Base-by-base conservation (phyloP, 2,329 filamentous ascomycete species). In the Huntiella abstrusa region DNA sequence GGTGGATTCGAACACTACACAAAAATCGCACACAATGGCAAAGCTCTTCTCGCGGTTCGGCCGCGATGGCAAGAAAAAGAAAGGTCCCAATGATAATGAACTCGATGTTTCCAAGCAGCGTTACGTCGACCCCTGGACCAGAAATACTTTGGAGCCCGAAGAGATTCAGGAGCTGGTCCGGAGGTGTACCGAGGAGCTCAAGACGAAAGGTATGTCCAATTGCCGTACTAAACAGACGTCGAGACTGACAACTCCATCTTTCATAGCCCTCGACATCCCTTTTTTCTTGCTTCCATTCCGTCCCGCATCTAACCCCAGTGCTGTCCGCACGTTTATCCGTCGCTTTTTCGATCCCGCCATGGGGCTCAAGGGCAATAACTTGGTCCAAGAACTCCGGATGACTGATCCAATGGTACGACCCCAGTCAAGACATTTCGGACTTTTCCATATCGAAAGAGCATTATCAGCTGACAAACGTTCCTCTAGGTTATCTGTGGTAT, bases 231-330 rank as follows among this genome's bases (percentile, higher is more conserved):
- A 41, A 12, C 17, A 32, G 15, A 39, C 8, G 11, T 17, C 8
- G 37, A 34, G 17, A 37, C 41, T 48, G 28, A 44, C 36, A 16
- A 22, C 28, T 12, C 11, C 17, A 15, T 13, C 16, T 13, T 32
- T 48, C 51, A 32, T 53, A 93, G 86, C 80, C 53, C 78, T 96
- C 56, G 80, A 95, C 59, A 78, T 81, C 50, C 91, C 91, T 1
- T 96, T 98, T 61, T 73, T 96, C 22, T 77, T 98, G 6, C 73
- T 98, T 3, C 91, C 91, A 10, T 98, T 95, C 64, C 81, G 91
- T 55, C 91, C 88, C 16, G 85, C 83, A 22, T 91, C 87, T 52
- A 86, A 98, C 59, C 81, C 88, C 38, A 91, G 83, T 61, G 83
- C 84, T 45, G 86, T 92, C 51, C 83, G 87, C 59, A 88, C 82